phyloP scores from a whole-genome alignment of 2,329 filamentous ascomycete species.

The Colletotrichum sp. region DNA sequence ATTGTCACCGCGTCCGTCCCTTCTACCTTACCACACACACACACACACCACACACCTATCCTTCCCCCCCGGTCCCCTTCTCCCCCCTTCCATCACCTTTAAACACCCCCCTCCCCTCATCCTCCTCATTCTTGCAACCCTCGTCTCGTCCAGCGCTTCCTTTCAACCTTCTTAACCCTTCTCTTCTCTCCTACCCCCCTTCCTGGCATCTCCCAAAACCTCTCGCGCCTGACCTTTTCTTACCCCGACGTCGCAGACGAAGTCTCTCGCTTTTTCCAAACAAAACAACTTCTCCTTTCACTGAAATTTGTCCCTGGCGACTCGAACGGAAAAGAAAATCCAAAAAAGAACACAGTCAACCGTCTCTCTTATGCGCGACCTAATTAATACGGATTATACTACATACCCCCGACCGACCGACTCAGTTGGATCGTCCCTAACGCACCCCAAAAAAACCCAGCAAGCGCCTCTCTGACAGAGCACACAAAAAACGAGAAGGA shows the following conservation, averaged over 20 bases:
- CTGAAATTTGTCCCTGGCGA: not conserved
- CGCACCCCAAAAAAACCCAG: not conserved
- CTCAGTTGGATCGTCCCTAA: not conserved
- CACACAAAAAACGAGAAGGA: not conserved
- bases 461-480: not conserved
- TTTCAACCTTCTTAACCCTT: constrained; percentile 10
- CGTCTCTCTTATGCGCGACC: not conserved
- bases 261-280: constrained; percentile 12
- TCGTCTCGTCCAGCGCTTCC: constrained; percentile 17
- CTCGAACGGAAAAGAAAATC: not conserved
- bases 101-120: constrained; percentile 18
- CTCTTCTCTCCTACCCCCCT: constrained; percentile 1
- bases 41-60: not conserved
- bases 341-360: not conserved
- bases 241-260: constrained; percentile 14
- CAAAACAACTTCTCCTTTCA: not conserved
- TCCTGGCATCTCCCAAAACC: not conserved
- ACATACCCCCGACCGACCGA: not conserved
- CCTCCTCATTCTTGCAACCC: constrained; percentile 5
- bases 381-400: constrained; percentile 10
- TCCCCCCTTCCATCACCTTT: constrained; percentile 7
- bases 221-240: constrained; percentile 11
- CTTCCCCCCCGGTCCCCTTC: not conserved
- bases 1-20: constrained; percentile 14
- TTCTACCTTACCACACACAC: not conserved